Base-by-base conservation (phyloP, 345 rosid genomes). In the Pseudoturritis turrita region DNA sequence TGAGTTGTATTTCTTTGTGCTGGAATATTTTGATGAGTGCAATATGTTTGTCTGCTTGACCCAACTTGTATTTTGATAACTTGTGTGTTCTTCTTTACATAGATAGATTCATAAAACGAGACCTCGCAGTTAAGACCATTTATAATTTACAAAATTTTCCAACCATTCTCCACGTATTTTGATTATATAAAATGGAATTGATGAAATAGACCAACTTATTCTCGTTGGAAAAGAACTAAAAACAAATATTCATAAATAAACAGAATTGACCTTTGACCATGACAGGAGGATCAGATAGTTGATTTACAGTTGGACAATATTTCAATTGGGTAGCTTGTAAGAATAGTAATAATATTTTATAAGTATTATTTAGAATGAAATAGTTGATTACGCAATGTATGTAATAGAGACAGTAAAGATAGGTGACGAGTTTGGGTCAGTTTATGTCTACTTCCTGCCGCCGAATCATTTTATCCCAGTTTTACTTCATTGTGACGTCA, bases 361-460 rank as follows among this genome's bases (percentile, higher is more conserved):
- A 14, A 26, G 13, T 13, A 57, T 56, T 44, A 37, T 23, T 17
- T 35, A 26, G 11, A 59, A 40, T 10, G 57, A 19, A 66, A 66
- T 21, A 43, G 43, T 53, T 65, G 25, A 50, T 13, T 69, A 62
- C 65, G 79, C 71, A 76, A 76, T 68, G 74, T 53, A 53, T 75
- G 64, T 35, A 62, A 36, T n/a, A 62, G 71, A 69, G 60, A 76
- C 65, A 62, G 60, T 62, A 47, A 45, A 76, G 44, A 62, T 36
- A 14, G 51, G 69, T 61, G 74, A 60, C 25, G 79, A 62, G 61
- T 31, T 54, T 37, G 47, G 61, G 75, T 69, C 79, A 76, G 79
- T 69, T 62, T 69, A n/a, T 76, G 71, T 76, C 66, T 56, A 62
- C 71, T 70, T 46, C 79, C 53, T 76, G 79, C 79, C 75, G 65